Evolutionary conservation across 768 basidiomycete species (phyloP), one percentile per base, ranked within the genome.

Genomic region (Tylopilus vinaceipallidus): DNA sequence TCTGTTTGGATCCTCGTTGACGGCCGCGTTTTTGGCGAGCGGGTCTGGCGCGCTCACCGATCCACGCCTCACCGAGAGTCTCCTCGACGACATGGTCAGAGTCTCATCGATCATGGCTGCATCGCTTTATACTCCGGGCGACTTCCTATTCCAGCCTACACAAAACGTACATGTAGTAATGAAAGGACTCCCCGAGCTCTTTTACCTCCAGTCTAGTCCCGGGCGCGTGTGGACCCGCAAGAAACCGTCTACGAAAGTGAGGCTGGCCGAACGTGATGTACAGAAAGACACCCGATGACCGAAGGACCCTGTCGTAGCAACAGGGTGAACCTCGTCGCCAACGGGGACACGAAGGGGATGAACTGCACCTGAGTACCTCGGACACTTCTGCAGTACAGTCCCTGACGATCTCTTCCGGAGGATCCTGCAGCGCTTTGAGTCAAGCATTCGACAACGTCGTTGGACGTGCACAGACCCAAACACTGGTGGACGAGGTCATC

Each of bases 211-310:
- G 71, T 6, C 64, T 77, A 19, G 88, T 84, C 2, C 71, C 76
- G 14, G 76, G 72, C 42, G 75, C 69, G 43, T 69, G 60, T 1
- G 53, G 26, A 26, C 65, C 65, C 4, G 71, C 75, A 16, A 94
- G 70, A 65, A 82, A 91, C 17, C 81, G 81, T 48, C 75, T 74
- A 34, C 91, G 83, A 64, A 94, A 93, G 63, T 94, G 91, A 1
- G 91, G 91, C 63, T 93, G 91, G 4, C 91, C 91, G 56, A 93
- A 91, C 5, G 91, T 93, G 50, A 93, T 68, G 64, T 92, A 91
- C 39, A 93, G 66, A 66, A 92, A 89, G 3, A 73, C 54, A 0
- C 87, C 86, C 2, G 53, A 68, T n/a, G 69, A 62, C n/a, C 77
- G 76, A 17, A 92, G 76, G 8, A 89, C 80, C 56, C 88, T 90